These are phyloP conservation scores for Yamadazyma epiphylla DNA, from an alignment of 1,139 yeast species.

Conservation along the genomic window DNA sequence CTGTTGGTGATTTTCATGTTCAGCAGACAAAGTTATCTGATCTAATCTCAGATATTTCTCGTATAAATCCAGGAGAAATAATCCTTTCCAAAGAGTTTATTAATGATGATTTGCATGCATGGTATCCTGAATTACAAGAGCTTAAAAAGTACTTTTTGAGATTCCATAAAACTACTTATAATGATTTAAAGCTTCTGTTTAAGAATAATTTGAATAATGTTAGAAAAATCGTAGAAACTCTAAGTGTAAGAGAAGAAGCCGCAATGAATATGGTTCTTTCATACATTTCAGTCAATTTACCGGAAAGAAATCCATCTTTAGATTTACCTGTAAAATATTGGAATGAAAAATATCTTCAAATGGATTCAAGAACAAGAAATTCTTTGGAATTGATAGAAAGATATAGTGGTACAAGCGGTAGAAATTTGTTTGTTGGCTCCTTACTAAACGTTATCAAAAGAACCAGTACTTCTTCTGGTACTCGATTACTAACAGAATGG, in stretches of 20 bases:
- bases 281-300: conserved; percentile 37
- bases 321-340: conserved; percentile 37
- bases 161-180: conserved; percentile 38
- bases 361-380: conserved; percentile 78
- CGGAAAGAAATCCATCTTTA: conserved; percentile 34
- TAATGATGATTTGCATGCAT: conserved; percentile 36
- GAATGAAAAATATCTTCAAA: conserved; percentile 57
- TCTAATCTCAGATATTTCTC: conserved; percentile 56
- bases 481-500: conserved; percentile 78
- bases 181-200: conserved; percentile 31
- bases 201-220: conserved; percentile 51
- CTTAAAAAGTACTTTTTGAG: conserved; percentile 59
- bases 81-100: conserved; percentile 40
- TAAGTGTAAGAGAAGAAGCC: conserved; percentile 41
- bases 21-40: conserved; percentile 56
- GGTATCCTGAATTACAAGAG: conserved; percentile 61
- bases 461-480: conserved; percentile 79
- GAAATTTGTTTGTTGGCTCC: conserved; percentile 64
- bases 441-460: conserved; percentile 61
- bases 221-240: conserved; percentile 51
- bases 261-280: conserved; percentile 45
- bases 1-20: conserved; percentile 73
- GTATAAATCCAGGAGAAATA: conserved; percentile 69
- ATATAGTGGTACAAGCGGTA: conserved; percentile 43
- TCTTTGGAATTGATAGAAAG: conserved; percentile 68